Percentiles rank a stretch among this genome's conserved stretches.
Conservation (phyloP, 2,329 filamentous ascomycete species). For the Fusarium musae region DNA sequence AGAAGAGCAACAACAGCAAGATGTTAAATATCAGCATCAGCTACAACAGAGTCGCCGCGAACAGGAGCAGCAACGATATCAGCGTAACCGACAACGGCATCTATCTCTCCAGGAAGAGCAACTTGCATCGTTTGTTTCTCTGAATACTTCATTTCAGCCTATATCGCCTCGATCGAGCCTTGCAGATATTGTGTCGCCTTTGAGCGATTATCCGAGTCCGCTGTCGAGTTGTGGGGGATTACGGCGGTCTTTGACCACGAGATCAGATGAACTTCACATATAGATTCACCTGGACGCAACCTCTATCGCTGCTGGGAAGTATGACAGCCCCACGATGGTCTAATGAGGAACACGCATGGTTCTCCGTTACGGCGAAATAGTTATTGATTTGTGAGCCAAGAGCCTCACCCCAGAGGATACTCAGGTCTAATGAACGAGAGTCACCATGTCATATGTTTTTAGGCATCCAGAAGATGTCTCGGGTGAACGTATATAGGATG, state of each 20-base stretch:
- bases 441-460: not conserved
- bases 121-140: constrained; percentile 15
- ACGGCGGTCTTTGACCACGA: constrained; percentile 41
- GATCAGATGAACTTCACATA: constrained; percentile 41
- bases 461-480: not conserved
- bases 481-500: not conserved
- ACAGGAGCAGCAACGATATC: not conserved
- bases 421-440: not conserved
- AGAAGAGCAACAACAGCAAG: constrained; percentile 5
- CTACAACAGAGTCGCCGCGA: constrained; percentile 15
- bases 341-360: not conserved
- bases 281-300: not conserved
- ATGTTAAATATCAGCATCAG: constrained; percentile 9
- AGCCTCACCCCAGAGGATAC: not conserved
- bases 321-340: not conserved
- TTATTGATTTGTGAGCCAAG: not conserved
- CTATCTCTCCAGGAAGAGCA: constrained; percentile 26
- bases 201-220: constrained; percentile 42
- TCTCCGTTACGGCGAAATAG: not conserved
- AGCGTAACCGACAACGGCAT: constrained; percentile 14
- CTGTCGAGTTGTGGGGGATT: constrained; percentile 35
- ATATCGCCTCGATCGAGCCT: constrained; percentile 33
- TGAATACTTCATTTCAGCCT: constrained; percentile 21
- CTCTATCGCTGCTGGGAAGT: not conserved
- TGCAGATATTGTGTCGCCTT: constrained; percentile 40